Evolutionary conservation across 768 basidiomycete genomes (phyloP), one percentile per base, ranked within the genome.

Genomic region (Sporobolomyces pararoseus): DNA sequence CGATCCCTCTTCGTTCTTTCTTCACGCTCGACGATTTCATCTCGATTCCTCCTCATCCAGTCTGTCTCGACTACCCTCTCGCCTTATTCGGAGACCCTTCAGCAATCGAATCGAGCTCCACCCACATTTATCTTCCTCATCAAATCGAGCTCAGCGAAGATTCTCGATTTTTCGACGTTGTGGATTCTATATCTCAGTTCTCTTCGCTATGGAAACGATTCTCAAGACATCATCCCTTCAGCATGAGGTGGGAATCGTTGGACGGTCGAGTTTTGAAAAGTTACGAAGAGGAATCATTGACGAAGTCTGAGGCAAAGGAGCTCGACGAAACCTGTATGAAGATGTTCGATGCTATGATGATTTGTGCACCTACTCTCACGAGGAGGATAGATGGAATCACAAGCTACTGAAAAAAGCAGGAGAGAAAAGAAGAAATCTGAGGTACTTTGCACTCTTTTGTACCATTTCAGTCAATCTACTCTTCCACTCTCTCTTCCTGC

Each of bases 91-190:
- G 1, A 1, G 6, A 35, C 2, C 59, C 63, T 19, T 55, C 58
- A 12, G 39, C 64, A 4, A 39, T 70, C 53, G 69, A 70, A 34
- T 50, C 53, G 25, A 62, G 58, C 53, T 65, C 69, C 27, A 42
- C 46, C 53, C 59, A 55, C 7, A 51, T 70, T 35, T 65, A 27
- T 35, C 9, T 65, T 21, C 64, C 69, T 17, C 12, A 10, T 13
- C 46, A 23, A 47, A 47, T 17, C 16, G 17, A 42, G 39, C 9
- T 42, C 39, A 9, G 10, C 47, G 7, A 49, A 49, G 21, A 17
- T 12, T 42, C 25, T 42, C 5, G n/a, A 23, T 10, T 7, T 7
- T 12, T 46, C 44, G 16, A 44, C n/a, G n/a, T n/a, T n/a, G n/a
- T n/a, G n/a, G n/a, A n/a, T n/a, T n/a, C n/a, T n/a, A n/a, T n/a